Evolutionary conservation across 441 rosid species (phyloP), one percentile per base, ranked within the genome.

Genomic region (Brassica balearica): DNA sequence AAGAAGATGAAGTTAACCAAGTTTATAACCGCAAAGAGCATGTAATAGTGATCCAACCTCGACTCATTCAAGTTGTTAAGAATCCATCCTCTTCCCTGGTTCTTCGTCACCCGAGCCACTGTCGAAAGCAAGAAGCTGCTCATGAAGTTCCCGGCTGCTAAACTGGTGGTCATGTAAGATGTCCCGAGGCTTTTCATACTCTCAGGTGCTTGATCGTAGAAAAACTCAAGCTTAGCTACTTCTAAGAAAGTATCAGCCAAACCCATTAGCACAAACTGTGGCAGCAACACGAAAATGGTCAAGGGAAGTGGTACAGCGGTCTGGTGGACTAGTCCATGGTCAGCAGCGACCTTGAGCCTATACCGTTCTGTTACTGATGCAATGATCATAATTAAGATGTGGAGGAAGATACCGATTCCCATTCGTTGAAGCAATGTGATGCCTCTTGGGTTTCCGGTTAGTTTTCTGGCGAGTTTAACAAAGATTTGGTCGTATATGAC

Each of bases 131-230:
- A 84, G 36, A 93, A 88, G 46, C 92, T 95, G 61, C 97, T 95
- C 0, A 93, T 8, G 85, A 90, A 92, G 53, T 88, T 88, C 4
- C 99, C 98, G 1, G 86, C 43, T 1, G 96, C 98, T 32, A 95
- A 75, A 70, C 85, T 84, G 0, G 90, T 85, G 17, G 74, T 82
- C 14, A 87, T 22, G 58, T 88, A 95, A 1, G 96, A 92, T 69
- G 97, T 91, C 5, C 98, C 99, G 1, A 92, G 89, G 73, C 98
- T 95, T 85, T 91, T 95, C 98, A 90, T 93, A 82, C 91, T 83
- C 60, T 95, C 98, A 0, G 97, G 98, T 2, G 98, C 98, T 71
- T 95, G 99, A 69, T 95, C 99, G 41, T 92, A 93, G 85, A 93
- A 95, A 84, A 92, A 93, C 77, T 92, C 99, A 8, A 93, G 79